Evolutionary conservation across 2,329 filamentous ascomycete species (phyloP).

Genomic region (Trichoderma endophyticum): DNA sequence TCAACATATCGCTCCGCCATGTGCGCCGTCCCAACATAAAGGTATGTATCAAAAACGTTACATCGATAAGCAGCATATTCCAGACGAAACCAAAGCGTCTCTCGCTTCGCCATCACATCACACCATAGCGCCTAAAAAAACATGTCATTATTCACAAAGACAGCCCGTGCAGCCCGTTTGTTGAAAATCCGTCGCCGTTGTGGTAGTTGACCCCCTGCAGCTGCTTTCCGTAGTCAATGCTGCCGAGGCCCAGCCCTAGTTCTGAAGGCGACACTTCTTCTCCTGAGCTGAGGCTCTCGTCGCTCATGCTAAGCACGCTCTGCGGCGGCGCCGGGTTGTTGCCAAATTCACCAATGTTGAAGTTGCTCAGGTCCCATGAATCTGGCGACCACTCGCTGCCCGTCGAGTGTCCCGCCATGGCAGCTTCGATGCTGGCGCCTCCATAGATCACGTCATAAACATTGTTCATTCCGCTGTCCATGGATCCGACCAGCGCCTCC

Average conservation of each 20-base stretch:
- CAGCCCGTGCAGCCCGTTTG: conserved; percentile 12
- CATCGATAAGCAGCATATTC: background rate
- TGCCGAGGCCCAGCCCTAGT: conserved; percentile 42
- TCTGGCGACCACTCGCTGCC: conserved; percentile 54
- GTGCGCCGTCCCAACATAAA: conserved; percentile 2
- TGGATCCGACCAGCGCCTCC: conserved; percentile 75
- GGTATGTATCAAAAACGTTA: background rate
- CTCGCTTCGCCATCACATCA: conserved; percentile 8
- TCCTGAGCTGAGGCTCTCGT: conserved; percentile 55
- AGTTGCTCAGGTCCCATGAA: conserved; percentile 52
- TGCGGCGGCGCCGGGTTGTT: conserved; percentile 44
- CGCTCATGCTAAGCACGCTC: conserved; percentile 55
- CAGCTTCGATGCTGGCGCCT: conserved; percentile 52
- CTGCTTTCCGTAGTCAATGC: conserved; percentile 33
- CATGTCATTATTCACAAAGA: conserved; percentile 7
- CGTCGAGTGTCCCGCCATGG: conserved; percentile 40
- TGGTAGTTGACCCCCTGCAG: conserved; percentile 21
- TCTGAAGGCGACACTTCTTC: conserved; percentile 50
- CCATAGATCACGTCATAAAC: conserved; percentile 84
- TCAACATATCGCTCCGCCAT: conserved; percentile 13
- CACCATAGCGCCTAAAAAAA: conserved; percentile 10
- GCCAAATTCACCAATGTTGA: conserved; percentile 49
- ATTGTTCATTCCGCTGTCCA: conserved; percentile 76
- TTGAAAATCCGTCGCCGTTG: conserved; percentile 2
- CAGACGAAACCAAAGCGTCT: background rate